Conservation (phyloP, 345 rosid species). For the Hibiscus syriacus region DNA sequence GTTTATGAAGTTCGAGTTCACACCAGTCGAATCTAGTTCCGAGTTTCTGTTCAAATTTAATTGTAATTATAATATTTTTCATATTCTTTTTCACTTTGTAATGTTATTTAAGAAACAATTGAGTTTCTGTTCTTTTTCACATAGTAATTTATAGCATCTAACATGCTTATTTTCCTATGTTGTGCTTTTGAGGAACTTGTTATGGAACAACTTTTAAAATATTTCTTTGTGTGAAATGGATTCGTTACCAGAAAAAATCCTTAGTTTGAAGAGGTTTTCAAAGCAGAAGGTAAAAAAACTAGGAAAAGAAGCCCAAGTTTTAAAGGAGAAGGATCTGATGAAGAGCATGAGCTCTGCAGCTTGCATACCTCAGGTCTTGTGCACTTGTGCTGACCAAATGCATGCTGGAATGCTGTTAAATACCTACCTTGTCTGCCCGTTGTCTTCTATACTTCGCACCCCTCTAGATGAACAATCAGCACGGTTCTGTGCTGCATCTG, state of each 20-base stretch:
- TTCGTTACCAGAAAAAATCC: conserved; percentile 42
- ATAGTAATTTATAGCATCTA: too few relatives aligned
- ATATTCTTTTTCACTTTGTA: too few relatives aligned
- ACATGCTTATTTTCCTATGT: too few relatives aligned
- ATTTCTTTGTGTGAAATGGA: not conserved
- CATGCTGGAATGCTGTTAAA: conserved; percentile 68
- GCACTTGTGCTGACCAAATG: conserved; percentile 58
- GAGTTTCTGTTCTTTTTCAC: too few relatives aligned
- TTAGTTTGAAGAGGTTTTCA: conserved; percentile 79
- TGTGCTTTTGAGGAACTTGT: not conserved
- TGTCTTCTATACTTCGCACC: conserved; percentile 66
- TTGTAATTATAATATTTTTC: too few relatives aligned
- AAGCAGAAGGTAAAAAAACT: conserved; percentile 67
- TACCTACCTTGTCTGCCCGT: conserved; percentile 66
- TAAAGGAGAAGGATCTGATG: conserved; percentile 75
- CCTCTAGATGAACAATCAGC: conserved; percentile 74
- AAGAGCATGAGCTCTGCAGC: conserved; percentile 49
- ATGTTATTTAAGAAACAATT: too few relatives aligned
- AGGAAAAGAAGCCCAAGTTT: conserved; percentile 84
- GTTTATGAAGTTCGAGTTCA: too few relatives aligned
- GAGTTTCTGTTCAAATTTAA: too few relatives aligned
- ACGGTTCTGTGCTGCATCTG: conserved; percentile 66
- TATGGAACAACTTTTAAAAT: conserved; percentile 12
- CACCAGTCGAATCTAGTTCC: too few relatives aligned
- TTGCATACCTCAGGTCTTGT: conserved; percentile 60